Percentiles rank a stretch among this genome's conserved stretches.
phyloP scores from a whole-genome alignment of 306 rosid species.

The Corylus avellana region DNA sequence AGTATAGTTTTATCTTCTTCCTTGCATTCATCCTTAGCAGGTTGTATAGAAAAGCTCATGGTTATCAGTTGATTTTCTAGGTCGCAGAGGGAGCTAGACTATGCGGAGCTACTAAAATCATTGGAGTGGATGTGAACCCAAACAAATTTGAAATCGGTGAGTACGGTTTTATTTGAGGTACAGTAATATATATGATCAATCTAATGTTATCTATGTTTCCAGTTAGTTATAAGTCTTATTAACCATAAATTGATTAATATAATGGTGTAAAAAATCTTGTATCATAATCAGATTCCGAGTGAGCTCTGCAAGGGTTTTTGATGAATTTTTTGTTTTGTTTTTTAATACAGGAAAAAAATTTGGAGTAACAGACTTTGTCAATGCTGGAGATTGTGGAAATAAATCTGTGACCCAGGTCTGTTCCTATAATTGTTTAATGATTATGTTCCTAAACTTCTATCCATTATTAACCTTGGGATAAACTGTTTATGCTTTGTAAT shows the following conservation, averaged over 20 bases:
- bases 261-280: neutral
- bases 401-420: constrained; percentile 77
- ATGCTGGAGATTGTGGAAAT: constrained; percentile 42
- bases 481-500: neutral
- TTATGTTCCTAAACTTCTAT: neutral
- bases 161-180: constrained; percentile 2
- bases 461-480: neutral
- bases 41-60: constrained; percentile 1
- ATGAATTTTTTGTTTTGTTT: neutral
- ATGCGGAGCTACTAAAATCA: constrained; percentile 76
- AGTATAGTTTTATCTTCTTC: neutral
- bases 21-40: neutral
- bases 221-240: neutral
- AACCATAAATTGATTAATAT: neutral
- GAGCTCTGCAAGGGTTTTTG: neutral
- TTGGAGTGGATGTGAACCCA: constrained; percentile 78
- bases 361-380: constrained; percentile 71
- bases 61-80: constrained; percentile 37
- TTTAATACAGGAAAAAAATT: constrained; percentile 62
- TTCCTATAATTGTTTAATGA: neutral
- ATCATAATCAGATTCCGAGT: constrained; percentile 2
- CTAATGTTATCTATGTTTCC: neutral
- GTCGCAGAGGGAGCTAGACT: constrained; percentile 94
- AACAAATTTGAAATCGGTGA: constrained; percentile 69
- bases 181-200: neutral